Evolutionary conservation across 2,329 filamentous ascomycete species (phyloP).

Genomic region (Nothophoma quercina): DNA sequence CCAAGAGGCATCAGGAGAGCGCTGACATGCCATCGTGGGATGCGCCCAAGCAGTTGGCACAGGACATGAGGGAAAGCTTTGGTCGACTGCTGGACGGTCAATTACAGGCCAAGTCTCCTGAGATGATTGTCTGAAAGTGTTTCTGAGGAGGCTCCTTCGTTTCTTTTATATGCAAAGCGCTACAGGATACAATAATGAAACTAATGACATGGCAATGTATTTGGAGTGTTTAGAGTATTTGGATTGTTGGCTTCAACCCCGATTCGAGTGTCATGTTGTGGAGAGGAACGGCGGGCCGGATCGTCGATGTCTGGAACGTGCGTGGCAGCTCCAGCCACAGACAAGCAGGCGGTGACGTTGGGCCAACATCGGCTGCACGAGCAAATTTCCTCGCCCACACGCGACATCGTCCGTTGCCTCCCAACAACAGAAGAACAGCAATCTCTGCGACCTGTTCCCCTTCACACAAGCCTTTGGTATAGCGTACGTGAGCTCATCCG

Average conservation of each 20-base stretch:
- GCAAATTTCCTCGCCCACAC: constrained; percentile 14
- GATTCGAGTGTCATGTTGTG: constrained; percentile 1
- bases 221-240: background rate
- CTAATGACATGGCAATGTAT: background rate
- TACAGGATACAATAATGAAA: background rate
- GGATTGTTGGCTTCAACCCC: background rate
- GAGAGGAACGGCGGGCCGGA: constrained; percentile 6
- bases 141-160: too few species aligned
- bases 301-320: constrained; percentile 15
- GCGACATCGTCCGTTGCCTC: constrained; percentile 1
- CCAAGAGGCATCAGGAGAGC: constrained; percentile 46
- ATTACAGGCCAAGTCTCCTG: constrained; percentile 11
- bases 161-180: background rate
- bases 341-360: constrained; percentile 15
- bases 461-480: background rate
- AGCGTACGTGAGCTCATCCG: constrained; percentile 3
- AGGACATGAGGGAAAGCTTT: constrained; percentile 53
- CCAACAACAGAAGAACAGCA: constrained; percentile 9
- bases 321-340: constrained; percentile 13
- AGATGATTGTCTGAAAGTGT: constrained; percentile 1
- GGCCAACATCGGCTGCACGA: constrained; percentile 8
- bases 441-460: background rate
- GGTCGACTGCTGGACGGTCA: constrained; percentile 26
- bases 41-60: constrained; percentile 49
- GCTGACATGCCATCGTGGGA: constrained; percentile 52